These are phyloP conservation scores for Soucietia sequanensis DNA, from an alignment of 805 yeast species.

Conservation along the genomic window DNA sequence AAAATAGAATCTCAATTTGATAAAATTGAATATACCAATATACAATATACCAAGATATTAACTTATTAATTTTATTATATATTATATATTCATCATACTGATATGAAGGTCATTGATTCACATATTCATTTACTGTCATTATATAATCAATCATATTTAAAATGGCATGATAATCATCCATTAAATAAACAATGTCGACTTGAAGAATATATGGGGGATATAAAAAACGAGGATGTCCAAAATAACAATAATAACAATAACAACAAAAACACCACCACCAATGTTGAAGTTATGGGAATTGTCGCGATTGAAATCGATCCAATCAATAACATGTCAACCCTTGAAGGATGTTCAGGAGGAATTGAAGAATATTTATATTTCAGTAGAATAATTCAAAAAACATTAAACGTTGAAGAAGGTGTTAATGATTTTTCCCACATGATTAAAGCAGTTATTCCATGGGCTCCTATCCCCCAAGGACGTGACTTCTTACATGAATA, in stretches of 20 bases:
- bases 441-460: constrained; percentile 35
- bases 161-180: constrained; percentile 29
- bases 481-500: constrained; percentile 12
- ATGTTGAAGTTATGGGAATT: constrained; percentile 21
- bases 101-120: constrained; percentile 26
- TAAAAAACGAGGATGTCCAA: no score
- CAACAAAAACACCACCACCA: constrained; percentile 4
- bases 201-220: constrained; percentile 21
- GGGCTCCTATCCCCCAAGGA: constrained; percentile 45
- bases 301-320: constrained; percentile 37
- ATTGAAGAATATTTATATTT: constrained; percentile 20
- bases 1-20: no score
- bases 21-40: no score
- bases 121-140: constrained; percentile 38
- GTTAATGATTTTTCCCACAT: constrained; percentile 9
- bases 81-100: no score
- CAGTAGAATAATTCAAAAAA: constrained; percentile 11
- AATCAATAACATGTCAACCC: constrained; percentile 7
- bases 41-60: no score
- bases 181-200: constrained; percentile 21
- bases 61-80: no score
- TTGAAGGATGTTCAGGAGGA: constrained; percentile 21
- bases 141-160: constrained; percentile 17
- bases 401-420: constrained; percentile 9
- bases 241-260: no score